phyloP scores from a whole-genome alignment of 768 basidiomycete species.

The Filobasidium wieringae region DNA sequence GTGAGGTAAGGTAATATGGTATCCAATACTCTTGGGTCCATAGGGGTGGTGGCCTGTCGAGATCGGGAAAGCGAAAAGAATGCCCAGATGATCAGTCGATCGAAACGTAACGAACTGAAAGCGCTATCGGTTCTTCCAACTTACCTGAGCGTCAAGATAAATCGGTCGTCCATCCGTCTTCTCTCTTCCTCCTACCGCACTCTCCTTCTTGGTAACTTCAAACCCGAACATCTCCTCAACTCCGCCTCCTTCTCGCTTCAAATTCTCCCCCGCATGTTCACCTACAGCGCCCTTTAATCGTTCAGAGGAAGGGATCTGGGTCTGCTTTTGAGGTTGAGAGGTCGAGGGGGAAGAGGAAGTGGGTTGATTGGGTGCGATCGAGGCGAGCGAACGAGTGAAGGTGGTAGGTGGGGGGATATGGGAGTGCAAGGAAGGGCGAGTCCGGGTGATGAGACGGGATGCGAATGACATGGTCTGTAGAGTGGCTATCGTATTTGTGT shows the following conservation, averaged over 20 bases:
- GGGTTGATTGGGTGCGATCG: neutral
- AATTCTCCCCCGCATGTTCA: neutral
- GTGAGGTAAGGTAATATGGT: constrained; percentile 92
- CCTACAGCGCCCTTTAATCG: neutral
- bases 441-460: neutral
- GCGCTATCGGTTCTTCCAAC: constrained; percentile 17
- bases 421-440: neutral
- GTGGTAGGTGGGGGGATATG: neutral
- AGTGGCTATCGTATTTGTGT: neutral
- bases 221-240: constrained; percentile 27
- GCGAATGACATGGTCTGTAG: neutral
- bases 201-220: constrained; percentile 32
- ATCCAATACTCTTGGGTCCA: constrained; percentile 92
- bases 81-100: too few relatives aligned
- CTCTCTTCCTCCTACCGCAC: constrained; percentile 33
- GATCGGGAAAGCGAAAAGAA: neutral
- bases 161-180: constrained; percentile 55
- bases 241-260: neutral
- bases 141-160: constrained; percentile 93
- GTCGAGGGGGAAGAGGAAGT: neutral
- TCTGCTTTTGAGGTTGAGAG: neutral
- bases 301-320: neutral
- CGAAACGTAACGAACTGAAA: neutral
- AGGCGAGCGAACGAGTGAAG: neutral
- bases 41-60: constrained; percentile 84